These are phyloP conservation scores for Leersia perrieri DNA, from an alignment of 176 grass and related monocot species.

Conservation along the genomic window DNA sequence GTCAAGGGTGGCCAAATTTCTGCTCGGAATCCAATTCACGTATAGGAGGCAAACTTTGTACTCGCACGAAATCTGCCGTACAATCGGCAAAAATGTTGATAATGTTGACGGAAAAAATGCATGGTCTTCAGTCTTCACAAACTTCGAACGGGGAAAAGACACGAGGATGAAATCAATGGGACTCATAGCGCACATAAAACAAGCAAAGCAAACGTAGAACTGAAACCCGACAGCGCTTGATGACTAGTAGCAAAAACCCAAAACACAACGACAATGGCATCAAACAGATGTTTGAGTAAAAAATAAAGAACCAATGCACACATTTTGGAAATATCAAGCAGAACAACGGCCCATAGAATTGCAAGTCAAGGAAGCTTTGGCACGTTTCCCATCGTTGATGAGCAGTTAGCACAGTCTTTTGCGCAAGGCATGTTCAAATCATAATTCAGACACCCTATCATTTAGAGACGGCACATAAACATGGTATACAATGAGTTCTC, in stretches of 20 bases:
- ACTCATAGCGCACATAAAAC: not conserved
- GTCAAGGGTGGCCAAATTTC: conserved; percentile 5
- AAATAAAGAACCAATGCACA: not conserved
- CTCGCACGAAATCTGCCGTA: not conserved
- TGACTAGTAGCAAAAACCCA: not conserved
- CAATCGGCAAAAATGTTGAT: not conserved
- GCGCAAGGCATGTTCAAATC: too few species aligned
- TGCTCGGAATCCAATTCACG: not conserved
- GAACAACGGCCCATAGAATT: not conserved
- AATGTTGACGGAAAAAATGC: not conserved
- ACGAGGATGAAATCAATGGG: not conserved
- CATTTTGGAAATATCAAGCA: not conserved
- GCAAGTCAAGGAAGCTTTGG: not conserved
- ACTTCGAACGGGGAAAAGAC: not conserved
- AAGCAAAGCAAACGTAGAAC: not conserved
- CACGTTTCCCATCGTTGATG: not conserved
- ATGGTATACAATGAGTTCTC: too few species aligned
- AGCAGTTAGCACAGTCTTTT: not conserved
- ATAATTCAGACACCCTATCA: too few species aligned
- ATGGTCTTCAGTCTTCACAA: not conserved
- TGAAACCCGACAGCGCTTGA: not conserved
- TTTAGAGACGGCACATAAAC: too few species aligned
- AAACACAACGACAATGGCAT: not conserved
- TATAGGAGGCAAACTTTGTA: not conserved
- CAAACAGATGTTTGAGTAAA: not conserved